phyloP scores from a whole-genome alignment of 2,329 filamentous ascomycete genomes.

The Teratosphaeria epicoccoides region DNA sequence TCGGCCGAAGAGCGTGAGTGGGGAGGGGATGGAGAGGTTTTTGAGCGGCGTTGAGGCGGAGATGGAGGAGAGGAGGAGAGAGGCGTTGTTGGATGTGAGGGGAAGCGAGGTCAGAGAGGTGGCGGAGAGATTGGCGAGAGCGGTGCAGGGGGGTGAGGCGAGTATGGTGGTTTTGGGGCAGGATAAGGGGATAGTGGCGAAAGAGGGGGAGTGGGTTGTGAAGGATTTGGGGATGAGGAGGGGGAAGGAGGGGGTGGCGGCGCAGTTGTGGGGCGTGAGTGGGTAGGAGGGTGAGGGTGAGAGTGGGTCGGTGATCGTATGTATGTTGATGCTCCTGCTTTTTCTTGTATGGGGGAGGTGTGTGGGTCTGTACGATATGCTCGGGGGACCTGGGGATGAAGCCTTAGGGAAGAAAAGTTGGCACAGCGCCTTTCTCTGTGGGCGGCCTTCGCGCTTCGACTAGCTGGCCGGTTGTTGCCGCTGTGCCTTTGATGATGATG shows the following conservation, averaged over 20 bases:
- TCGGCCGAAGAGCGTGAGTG: slow-evolving; percentile 74
- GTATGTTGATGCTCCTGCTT: background rate
- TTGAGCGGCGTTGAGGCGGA: slow-evolving; percentile 73
- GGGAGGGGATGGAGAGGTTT: slow-evolving; percentile 80
- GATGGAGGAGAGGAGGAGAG: slow-evolving; percentile 77
- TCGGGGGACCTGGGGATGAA: too few species aligned
- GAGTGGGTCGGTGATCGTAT: background rate
- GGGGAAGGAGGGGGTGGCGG: background rate
- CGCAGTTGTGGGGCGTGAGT: background rate
- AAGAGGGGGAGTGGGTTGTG: slow-evolving; percentile 58
- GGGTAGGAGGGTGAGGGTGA: background rate
- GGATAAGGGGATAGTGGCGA: slow-evolving; percentile 62
- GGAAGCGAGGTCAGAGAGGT: slow-evolving; percentile 68
- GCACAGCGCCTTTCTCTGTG: too few species aligned
- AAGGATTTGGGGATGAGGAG: slow-evolving; percentile 49
- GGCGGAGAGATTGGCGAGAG: slow-evolving; percentile 65
- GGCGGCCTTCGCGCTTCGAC: too few species aligned
- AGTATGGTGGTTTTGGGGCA: slow-evolving; percentile 67
- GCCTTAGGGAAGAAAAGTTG: too few species aligned
- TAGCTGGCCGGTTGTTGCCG: too few species aligned
- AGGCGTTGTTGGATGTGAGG: slow-evolving; percentile 76
- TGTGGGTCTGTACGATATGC: too few species aligned
- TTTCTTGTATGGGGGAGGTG: background rate
- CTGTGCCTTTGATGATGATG: too few species aligned
- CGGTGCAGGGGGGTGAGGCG: slow-evolving; percentile 41